These are phyloP conservation scores for Aspergillus diversus DNA, from an alignment of 495 filamentous ascomycete genomes.

Conservation along the genomic window DNA sequence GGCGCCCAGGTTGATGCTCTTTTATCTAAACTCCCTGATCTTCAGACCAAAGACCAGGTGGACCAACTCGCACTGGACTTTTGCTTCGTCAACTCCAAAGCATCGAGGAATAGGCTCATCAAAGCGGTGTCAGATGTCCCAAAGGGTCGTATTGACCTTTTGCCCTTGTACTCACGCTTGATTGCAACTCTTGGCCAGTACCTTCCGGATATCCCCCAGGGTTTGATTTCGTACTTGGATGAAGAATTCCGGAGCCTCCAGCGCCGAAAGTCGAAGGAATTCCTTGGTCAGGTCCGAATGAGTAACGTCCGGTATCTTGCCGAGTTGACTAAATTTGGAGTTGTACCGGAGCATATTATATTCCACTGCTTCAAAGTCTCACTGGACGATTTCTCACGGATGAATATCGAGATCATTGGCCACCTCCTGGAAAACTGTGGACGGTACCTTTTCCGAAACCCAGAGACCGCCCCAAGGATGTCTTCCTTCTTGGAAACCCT, in stretches of 20 bases:
- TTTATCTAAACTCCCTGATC: constrained; percentile 81
- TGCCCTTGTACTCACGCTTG: constrained; percentile 88
- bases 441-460: constrained; percentile 89
- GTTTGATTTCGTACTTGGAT: constrained; percentile 91
- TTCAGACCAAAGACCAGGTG: constrained; percentile 87
- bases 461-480: constrained; percentile 93
- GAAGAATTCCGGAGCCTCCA: constrained; percentile 97
- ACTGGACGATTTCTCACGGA: constrained; percentile 94
- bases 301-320: constrained; percentile 96
- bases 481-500: constrained; percentile 90
- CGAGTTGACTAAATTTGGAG: constrained; percentile 96
- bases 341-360: constrained; percentile 97
- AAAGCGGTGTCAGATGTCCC: constrained; percentile 94
- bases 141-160: constrained; percentile 88
- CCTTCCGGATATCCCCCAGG: constrained; percentile 88
- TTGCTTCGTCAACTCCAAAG: constrained; percentile 98
- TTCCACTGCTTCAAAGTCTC: constrained; percentile 99
- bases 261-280: constrained; percentile 97
- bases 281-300: constrained; percentile 89
- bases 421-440: constrained; percentile 98
- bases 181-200: constrained; percentile 93
- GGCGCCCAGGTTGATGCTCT: constrained; percentile 95
- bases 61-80: constrained; percentile 94
- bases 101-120: constrained; percentile 89
- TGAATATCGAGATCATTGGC: constrained; percentile 98